phyloP scores from a whole-genome alignment of 371 early-diverging fungal genomes.

The Actinomortierella wolfii region DNA sequence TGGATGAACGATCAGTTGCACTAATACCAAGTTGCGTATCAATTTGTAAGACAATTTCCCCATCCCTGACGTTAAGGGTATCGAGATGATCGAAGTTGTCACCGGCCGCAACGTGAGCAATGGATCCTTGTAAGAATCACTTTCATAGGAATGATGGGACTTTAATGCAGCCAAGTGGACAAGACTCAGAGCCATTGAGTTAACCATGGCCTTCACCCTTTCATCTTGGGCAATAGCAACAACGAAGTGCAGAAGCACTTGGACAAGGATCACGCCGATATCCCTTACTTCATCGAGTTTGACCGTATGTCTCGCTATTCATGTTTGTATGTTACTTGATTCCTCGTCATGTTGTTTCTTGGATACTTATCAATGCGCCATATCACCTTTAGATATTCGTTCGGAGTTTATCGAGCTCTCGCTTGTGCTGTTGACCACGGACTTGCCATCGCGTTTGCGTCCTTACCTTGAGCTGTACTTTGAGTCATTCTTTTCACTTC shows the following conservation, averaged over 20 bases:
- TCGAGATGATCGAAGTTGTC: slow-evolving; percentile 63
- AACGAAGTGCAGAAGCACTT: slow-evolving; percentile 60
- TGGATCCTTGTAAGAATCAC: slow-evolving; percentile 50
- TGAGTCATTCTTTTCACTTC: slow-evolving; percentile 62
- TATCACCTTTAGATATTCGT: slow-evolving; percentile 52
- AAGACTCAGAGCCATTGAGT: background rate
- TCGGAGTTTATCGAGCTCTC: slow-evolving; percentile 63
- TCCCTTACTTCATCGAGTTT: slow-evolving; percentile 68
- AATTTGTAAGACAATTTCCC: slow-evolving; percentile 53
- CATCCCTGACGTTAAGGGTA: slow-evolving; percentile 61
- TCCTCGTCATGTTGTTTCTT: too few relatives aligned
- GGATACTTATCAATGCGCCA: too few relatives aligned
- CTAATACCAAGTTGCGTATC: background rate
- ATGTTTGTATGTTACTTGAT: background rate
- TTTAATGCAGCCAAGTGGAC: too few relatives aligned
- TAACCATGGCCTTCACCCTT: background rate
- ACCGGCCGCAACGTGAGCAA: slow-evolving; percentile 58
- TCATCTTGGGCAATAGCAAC: slow-evolving; percentile 21
- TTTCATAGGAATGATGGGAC: slow-evolving; percentile 4
- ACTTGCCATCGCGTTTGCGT: slow-evolving; percentile 55
- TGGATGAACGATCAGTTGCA: too few relatives aligned
- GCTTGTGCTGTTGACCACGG: slow-evolving; percentile 53
- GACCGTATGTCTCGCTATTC: slow-evolving; percentile 53
- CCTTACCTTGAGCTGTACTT: slow-evolving; percentile 64
- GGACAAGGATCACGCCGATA: slow-evolving; percentile 52